Evolutionary conservation across 2,329 filamentous ascomycete genomes (phyloP).

Genomic region (Cordyceps javanica): DNA sequence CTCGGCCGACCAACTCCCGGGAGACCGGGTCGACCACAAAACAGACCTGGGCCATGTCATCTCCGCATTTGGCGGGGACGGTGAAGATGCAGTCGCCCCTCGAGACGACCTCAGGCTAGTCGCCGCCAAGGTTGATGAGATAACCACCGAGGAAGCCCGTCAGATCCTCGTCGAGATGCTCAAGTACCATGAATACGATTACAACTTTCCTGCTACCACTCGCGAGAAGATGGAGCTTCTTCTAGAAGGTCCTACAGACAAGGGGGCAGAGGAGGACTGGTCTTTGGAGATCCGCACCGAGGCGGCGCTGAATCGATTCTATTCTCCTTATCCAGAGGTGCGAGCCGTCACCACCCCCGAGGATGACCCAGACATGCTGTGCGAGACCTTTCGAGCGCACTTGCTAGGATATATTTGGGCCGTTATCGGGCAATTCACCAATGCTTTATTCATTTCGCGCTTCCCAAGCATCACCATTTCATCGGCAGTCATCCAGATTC

Average conservation of each 20-base stretch:
- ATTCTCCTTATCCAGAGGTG: constrained; percentile 9
- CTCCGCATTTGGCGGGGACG: constrained; percentile 9
- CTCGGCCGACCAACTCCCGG: background rate
- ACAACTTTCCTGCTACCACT: constrained; percentile 19
- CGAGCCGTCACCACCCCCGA: constrained; percentile 8
- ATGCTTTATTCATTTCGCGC: constrained; percentile 2
- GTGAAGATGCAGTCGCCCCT: constrained; percentile 17
- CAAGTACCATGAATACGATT: constrained; percentile 20
- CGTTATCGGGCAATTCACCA: constrained; percentile 10
- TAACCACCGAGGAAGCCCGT: constrained; percentile 17
- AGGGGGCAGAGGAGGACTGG: constrained; percentile 13
- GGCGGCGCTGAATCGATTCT: constrained; percentile 8
- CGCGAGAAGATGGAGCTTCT: constrained; percentile 17
- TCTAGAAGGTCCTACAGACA: constrained; percentile 15
- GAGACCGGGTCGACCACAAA: background rate
- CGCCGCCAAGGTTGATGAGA: constrained; percentile 17
- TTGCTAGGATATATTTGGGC: constrained; percentile 10
- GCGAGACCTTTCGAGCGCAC: constrained; percentile 7
- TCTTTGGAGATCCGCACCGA: constrained; percentile 4
- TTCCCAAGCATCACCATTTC: constrained; percentile 7
- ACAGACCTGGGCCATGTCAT: background rate
- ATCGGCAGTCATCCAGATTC: constrained; percentile 6
- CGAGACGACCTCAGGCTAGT: constrained; percentile 19
- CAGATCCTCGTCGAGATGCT: constrained; percentile 17
- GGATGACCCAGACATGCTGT: constrained; percentile 1